A percentile compares a stretch with the other conserved stretches of the same genome.
These are phyloP conservation scores for Galerina sulciceps DNA, from an alignment of 768 basidiomycete genomes.

Conservation along the genomic window DNA sequence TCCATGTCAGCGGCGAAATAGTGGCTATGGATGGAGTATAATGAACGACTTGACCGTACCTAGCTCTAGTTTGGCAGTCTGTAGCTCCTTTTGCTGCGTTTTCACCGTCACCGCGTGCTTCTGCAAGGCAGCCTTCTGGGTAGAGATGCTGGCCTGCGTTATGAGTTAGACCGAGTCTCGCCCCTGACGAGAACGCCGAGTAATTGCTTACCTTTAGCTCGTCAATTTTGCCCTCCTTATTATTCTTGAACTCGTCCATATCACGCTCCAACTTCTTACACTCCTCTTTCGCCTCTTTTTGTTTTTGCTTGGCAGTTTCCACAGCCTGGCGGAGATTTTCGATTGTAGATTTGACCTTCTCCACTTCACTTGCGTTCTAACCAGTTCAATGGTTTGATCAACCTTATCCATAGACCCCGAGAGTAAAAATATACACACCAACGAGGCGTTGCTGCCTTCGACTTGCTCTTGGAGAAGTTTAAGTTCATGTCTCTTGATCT, in stretches of 20 bases:
- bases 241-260: slow-evolving; percentile 98
- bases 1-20: slow-evolving; percentile 6
- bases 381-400: too few relatives aligned
- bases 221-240: slow-evolving; percentile 95
- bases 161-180: not conserved
- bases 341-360: slow-evolving; percentile 68
- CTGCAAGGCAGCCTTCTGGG: slow-evolving; percentile 80
- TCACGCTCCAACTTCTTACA: slow-evolving; percentile 90
- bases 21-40: not conserved
- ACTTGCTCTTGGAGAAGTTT: slow-evolving; percentile 82
- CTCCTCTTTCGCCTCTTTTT: slow-evolving; percentile 76
- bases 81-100: slow-evolving; percentile 86
- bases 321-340: slow-evolving; percentile 59
- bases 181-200: not conserved
- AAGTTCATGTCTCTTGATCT: slow-evolving; percentile 90
- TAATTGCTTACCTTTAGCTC: slow-evolving; percentile 76
- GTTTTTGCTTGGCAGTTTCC: slow-evolving; percentile 73
- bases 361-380: slow-evolving; percentile 83
- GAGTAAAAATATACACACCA: slow-evolving; percentile 53
- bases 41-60: slow-evolving; percentile 49
- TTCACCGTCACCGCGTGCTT: slow-evolving; percentile 85
- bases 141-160: slow-evolving; percentile 71
- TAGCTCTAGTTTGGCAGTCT: slow-evolving; percentile 86
- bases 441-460: slow-evolving; percentile 85
- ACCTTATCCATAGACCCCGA: not conserved